Conservation (phyloP, 2,329 filamentous ascomycete species). For the Neophaeococcomyces mojaviensis region DNA sequence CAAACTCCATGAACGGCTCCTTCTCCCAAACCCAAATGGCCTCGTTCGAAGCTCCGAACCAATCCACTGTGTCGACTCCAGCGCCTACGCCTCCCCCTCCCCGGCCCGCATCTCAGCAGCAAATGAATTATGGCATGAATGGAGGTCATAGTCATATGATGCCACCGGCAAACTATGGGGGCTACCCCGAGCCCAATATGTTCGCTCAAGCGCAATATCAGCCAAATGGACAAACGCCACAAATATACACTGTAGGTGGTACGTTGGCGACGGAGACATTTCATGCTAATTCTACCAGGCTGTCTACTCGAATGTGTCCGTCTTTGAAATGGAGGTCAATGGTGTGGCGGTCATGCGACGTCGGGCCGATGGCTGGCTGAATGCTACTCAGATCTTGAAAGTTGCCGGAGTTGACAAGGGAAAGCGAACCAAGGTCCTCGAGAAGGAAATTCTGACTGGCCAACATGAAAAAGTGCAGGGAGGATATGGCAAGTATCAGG, state of each 20-base stretch:
- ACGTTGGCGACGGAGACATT: neutral
- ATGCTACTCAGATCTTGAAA: conserved; percentile 96
- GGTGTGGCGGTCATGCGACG: conserved; percentile 90
- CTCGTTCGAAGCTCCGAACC: conserved; percentile 35
- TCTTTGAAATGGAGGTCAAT: conserved; percentile 98
- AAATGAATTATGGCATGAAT: conserved; percentile 21
- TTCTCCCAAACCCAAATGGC: conserved; percentile 34
- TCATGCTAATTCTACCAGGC: conserved; percentile 45
- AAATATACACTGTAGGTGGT: conserved; percentile 40
- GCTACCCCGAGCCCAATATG: conserved; percentile 36
- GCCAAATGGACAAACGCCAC: conserved; percentile 21
- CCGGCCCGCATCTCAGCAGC: conserved; percentile 34
- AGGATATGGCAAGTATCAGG: conserved; percentile 97
- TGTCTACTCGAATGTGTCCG: conserved; percentile 88
- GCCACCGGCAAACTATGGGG: conserved; percentile 30
- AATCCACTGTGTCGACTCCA: conserved; percentile 39
- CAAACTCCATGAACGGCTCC: conserved; percentile 23
- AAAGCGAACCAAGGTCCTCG: conserved; percentile 92
- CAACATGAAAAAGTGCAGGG: conserved; percentile 98
- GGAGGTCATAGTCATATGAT: conserved; percentile 26
- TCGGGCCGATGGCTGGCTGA: conserved; percentile 89
- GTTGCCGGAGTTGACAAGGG: conserved; percentile 96
- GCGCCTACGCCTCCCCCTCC: conserved; percentile 37
- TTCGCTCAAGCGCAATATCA: conserved; percentile 26
- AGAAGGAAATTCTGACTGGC: conserved; percentile 93